Evolutionary conservation across 495 filamentous ascomycete species (phyloP).

Genomic region (Penicillium simplicissimum): DNA sequence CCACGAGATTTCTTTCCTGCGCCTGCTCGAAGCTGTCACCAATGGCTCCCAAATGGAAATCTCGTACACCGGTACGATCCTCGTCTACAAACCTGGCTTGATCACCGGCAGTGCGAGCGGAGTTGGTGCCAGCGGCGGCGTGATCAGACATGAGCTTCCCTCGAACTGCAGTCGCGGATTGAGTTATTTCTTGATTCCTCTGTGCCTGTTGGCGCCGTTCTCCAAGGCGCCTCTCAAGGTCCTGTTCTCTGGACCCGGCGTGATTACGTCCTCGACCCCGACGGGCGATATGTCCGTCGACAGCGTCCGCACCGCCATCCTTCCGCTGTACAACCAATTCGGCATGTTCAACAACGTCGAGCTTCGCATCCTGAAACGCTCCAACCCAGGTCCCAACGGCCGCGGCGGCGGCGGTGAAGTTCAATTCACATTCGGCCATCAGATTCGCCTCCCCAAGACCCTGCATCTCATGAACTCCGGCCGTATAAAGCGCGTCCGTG

Average conservation of each 20-base stretch:
- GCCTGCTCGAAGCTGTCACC: constrained; percentile 89
- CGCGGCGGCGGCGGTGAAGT: constrained; percentile 87
- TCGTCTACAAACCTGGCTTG: constrained; percentile 87
- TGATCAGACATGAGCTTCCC: constrained; percentile 76
- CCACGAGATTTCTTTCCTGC: constrained; percentile 93
- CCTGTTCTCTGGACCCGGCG: constrained; percentile 83
- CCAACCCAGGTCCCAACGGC: constrained; percentile 70
- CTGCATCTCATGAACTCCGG: constrained; percentile 85
- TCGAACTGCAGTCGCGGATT: constrained; percentile 73
- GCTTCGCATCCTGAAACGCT: constrained; percentile 75
- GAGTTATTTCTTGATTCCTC: constrained; percentile 88
- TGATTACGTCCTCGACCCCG: constrained; percentile 84
- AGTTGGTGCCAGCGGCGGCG: constrained; percentile 64
- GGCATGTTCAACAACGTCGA: constrained; percentile 88
- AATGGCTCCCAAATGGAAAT: constrained; percentile 95
- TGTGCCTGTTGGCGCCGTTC: constrained; percentile 92
- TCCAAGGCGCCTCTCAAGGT: constrained; percentile 86
- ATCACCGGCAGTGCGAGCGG: constrained; percentile 78
- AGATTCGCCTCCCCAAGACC: constrained; percentile 90
- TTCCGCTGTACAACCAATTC: constrained; percentile 87
- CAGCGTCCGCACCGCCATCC: constrained; percentile 86
- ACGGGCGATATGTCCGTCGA: constrained; percentile 86
- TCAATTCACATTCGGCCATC: constrained; percentile 86
- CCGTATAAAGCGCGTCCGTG: constrained; percentile 82
- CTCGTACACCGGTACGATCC: constrained; percentile 88